Base-by-base conservation (phyloP, 1,139 yeast genomes). In the Pichia sp. region DNA sequence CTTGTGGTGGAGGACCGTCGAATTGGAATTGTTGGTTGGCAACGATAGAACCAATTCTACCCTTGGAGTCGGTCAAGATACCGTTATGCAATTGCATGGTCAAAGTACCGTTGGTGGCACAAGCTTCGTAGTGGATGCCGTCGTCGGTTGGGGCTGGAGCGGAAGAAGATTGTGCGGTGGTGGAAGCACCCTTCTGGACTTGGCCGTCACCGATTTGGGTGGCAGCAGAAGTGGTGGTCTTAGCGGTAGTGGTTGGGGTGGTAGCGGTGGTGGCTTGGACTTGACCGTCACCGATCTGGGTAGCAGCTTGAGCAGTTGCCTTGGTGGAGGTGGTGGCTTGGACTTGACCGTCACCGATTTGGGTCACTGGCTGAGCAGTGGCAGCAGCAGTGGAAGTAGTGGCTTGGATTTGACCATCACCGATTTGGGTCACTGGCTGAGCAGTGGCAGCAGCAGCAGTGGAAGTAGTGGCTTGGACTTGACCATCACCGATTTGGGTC, bases 1-100 rank as follows among this genome's bases (percentile, higher is more conserved):
- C 92, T 79, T 87, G 95, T 67, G 93, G 93, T 74, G 92, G 91
- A 64, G 93, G 95, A 72, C 93, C 93, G 70, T 86, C 93, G 67
- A 86, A 86, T 77, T 86, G 93, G 85, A 86, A 85, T 77, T 86
- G 93, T 76, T 86, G 81, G 84, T 85, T 85, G 60, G 92, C 87
- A 66, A 86, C 93, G 72, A 86, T 85, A 57, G 91, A 82, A 68
- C 93, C 93, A 63, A 86, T 75, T 81, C 93, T 84, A 58, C 89
- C 89, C 57, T 73, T 63, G 53, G 79, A 68, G 68, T 86, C 93
- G 47, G 76, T 79, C 71, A 86, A 77, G 59, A 83, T 66, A 64
- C 82, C 74, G 51, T 68, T 77, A 51, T 75, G 69, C 67, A 86
- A 79, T 40, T 75, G 73, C 78, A 86, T 74, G 53, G 83, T 68